A percentile compares a stretch with the other conserved stretches of the same genome.
Conservation (phyloP, 164 flowering plant genomes). For the Berberis vulgaris region DNA sequence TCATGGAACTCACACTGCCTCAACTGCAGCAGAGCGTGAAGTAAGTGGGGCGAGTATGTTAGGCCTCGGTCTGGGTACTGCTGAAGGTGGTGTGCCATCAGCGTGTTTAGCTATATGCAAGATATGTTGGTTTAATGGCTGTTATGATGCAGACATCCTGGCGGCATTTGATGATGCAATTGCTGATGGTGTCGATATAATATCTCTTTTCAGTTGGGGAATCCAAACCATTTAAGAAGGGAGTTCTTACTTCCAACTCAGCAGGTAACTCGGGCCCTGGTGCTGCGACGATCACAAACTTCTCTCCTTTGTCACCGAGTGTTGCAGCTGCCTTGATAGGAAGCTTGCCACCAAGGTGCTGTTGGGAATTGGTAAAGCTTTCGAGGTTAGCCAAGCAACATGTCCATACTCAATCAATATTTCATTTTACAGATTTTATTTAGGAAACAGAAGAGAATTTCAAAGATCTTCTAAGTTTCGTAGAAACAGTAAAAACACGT, state of each 20-base stretch:
- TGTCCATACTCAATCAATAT: too few species aligned
- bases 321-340: slow-evolving; percentile 57
- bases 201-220: slow-evolving; percentile 48
- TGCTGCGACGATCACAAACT: slow-evolving; percentile 21
- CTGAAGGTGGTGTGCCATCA: slow-evolving; percentile 55
- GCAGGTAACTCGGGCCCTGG: slow-evolving; percentile 53
- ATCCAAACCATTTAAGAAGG: slow-evolving; percentile 31
- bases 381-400: slow-evolving; percentile 24
- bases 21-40: slow-evolving; percentile 45
- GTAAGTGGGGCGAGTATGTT: slow-evolving; percentile 31
- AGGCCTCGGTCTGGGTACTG: slow-evolving; percentile 47
- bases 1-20: slow-evolving; percentile 71
- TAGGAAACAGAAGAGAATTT: too few species aligned
- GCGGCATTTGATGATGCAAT: slow-evolving; percentile 71
- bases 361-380: slow-evolving; percentile 33
- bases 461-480: too few species aligned
- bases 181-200: slow-evolving; percentile 62
- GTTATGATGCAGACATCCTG: slow-evolving; percentile 42
- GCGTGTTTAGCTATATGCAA: slow-evolving; percentile 58
- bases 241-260: slow-evolving; percentile 37
- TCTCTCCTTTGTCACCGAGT: slow-evolving; percentile 44
- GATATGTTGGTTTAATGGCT: slow-evolving; percentile 45
- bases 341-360: slow-evolving; percentile 26
- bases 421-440: too few species aligned
- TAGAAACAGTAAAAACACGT: too few species aligned